Evolutionary conservation across 2,329 filamentous ascomycete genomes (phyloP), one percentile per base, ranked within the genome.

Genomic region (Plenodomus lindquistii): DNA sequence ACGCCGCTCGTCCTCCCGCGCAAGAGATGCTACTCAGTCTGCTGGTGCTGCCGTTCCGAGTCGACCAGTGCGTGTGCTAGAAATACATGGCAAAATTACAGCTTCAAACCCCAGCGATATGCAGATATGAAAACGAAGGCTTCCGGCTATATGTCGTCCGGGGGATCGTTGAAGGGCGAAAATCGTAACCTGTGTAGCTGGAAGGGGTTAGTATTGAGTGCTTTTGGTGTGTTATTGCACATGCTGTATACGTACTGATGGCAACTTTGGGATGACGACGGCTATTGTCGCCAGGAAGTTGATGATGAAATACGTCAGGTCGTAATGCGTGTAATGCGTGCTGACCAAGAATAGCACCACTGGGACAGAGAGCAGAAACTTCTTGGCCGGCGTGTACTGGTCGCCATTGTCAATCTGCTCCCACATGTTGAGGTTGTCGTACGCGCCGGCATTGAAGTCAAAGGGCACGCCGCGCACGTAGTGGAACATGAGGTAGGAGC

Each of bases 401-500:
- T 94, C 94, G 39, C 94, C 94, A 67, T 97, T 95, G 79, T 99
- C 94, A 73, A 99, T 99, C 78, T 99, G 94, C 79, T 99, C 94
- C 94, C 94, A 99, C 94, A 99, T 97, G 79, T 97, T 99, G 69
- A 99, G 82, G 75, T 99, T 97, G 81, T 99, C 94, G 75, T 97
- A 99, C 63, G 94, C 94, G 50, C 94, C 94, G 47, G 90, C 88
- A 72, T 99, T 99, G 82, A 99, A 99, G 75, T 99, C 94, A 71
- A 99, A 99, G 5, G 94, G 94, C 39, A 97, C 91, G 63, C 94
- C 94, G 70, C 93, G 91, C 62, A 99, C 94, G 81, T 91, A 96
- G 77, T 99, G 94, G 77, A 99, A 99, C 94, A 99, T 99, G 75
- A 99, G 85, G 75, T 97, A 99, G 36, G 93, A 97, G 67, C 91